Evolutionary conservation across 768 basidiomycete genomes (phyloP), one percentile per base, ranked within the genome.

Genomic region (Zangia roseola): DNA sequence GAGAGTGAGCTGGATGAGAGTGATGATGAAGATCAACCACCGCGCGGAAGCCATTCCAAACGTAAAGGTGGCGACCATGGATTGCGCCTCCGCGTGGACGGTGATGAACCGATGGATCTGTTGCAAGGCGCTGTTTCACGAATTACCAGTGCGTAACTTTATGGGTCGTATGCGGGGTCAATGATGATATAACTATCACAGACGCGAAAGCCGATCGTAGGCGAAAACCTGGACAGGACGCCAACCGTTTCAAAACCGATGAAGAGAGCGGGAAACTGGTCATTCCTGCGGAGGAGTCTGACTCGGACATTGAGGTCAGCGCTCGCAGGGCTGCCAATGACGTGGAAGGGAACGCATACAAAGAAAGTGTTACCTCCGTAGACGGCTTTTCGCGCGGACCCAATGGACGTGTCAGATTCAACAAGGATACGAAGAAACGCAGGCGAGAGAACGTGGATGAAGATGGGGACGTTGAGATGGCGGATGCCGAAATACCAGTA

Each of bases 401-500:
- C 1, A 83, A 82, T 53, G 97, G 97, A 6, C 83, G 81, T 45
- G 70, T 98, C 64, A 94, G 92, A 68, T 97, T 98, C 72, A 91
- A 97, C 74, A 97, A 97, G 67, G 87, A 95, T 61, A 97, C 93
- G 31, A 98, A 94, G 70, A 94, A 95, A 68, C 83, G 93, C 49
- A 72, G 93, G 51, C 79, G 88, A 42, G 84, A 83, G 43, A 80
- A 83, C 49, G 77, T 76, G 50, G 82, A 81, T 16, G 73, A 72
- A 6, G 82, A 77, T 6, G 74, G 71, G 43, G 85, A 88, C 52
- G 74, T 90, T 43, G 88, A 91, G 53, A 86, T 92, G 81, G 89
- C 74, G 21, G 90, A 92, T 51, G 79, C 67, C 1, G 82, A 88
- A 49, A 73, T 74, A 37, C 59, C 58, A n/a, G 60, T 57, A 4